Evolutionary conservation across 257 asterid genomes (phyloP), one percentile per base, ranked within the genome.

Genomic region (Haberlea rhodopensis): DNA sequence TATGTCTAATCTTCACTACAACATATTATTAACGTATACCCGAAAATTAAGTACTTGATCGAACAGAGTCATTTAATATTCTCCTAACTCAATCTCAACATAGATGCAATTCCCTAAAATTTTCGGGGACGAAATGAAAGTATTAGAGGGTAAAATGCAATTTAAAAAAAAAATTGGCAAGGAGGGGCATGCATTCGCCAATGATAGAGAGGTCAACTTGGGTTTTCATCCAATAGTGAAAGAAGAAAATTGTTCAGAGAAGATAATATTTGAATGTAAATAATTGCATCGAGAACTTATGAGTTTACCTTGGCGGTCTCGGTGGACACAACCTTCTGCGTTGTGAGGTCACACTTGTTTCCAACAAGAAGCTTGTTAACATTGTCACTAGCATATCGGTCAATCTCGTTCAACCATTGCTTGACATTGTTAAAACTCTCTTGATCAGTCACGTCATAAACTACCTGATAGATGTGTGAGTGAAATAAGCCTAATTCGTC

Each of bases 301-400:
- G 13, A 40, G n/a, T 74, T 25, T 63, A 89, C 97, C 95, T 90
- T 77, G 7, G 94, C 97, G 16, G 87, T 75, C 73, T 90, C 97
- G 13, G 84, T 78, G 4, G 91, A 73, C 58, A 87, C 97, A 58
- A 79, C 97, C 79, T 89, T 87, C 71, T 90, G 94, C 24, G 94
- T 68, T 3, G 89, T 81, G 64, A 90, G 95, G 76, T 90, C 97
- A 29, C 83, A 73, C 78, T 89, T 89, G 76, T 89, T 89, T 51
- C 97, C 97, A 37, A 89, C 95, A 40, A 89, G 87, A 69, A 89
- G 97, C 77, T 89, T 89, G 81, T 87, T 89, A n/a, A 87, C 97
- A 73, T 78, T 89, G 71, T 87, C 97, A 75, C 95, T 85, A 2
- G 97, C 97, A 74, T 85, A 89, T 54, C 95, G 92, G 56, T 89